Conservation (phyloP, 345 rosid species). For the Eutrema heterophyllum region DNA sequence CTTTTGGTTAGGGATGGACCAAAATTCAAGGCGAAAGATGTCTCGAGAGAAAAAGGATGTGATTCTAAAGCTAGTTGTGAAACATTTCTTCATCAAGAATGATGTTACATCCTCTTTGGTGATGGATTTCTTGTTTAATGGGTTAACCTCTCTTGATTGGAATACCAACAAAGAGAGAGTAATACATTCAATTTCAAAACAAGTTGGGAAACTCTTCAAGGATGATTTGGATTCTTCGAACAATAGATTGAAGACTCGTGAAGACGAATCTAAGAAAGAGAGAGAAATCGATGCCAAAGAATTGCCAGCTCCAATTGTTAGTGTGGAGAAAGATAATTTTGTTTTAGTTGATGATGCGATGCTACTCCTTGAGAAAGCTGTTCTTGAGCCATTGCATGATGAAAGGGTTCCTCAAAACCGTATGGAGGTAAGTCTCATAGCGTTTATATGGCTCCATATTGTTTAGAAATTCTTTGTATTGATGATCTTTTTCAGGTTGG, state of each 20-base stretch:
- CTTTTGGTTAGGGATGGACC: slow-evolving; percentile 84
- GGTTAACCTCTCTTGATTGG: slow-evolving; percentile 40
- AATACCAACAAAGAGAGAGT: neutral
- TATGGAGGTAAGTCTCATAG: slow-evolving; percentile 50
- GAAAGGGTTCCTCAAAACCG: slow-evolving; percentile 78
- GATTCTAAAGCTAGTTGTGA: slow-evolving; percentile 76
- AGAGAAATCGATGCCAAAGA: slow-evolving; percentile 53
- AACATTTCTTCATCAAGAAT: slow-evolving; percentile 77
- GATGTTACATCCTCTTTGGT: slow-evolving; percentile 86
- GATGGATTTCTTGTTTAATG: slow-evolving; percentile 89
- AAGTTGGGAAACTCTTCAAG: slow-evolving; percentile 61
- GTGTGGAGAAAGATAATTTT: slow-evolving; percentile 66
- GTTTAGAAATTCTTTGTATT: neutral
- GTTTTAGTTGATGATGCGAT: slow-evolving; percentile 77
- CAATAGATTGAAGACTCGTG: slow-evolving; percentile 85
- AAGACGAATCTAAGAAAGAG: slow-evolving; percentile 64
- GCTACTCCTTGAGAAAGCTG: slow-evolving; percentile 70
- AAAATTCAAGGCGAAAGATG: slow-evolving; percentile 59
- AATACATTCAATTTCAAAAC: neutral
- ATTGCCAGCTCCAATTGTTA: slow-evolving; percentile 66
- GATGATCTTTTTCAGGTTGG: slow-evolving; percentile 43
- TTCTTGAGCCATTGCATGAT: slow-evolving; percentile 65
- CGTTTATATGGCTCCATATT: neutral
- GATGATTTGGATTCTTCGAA: slow-evolving; percentile 94
- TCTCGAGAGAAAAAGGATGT: slow-evolving; percentile 75